Evolutionary conservation across 768 basidiomycete species (phyloP), one percentile per base, ranked within the genome.

Genomic region (Tephrocybe sp.): DNA sequence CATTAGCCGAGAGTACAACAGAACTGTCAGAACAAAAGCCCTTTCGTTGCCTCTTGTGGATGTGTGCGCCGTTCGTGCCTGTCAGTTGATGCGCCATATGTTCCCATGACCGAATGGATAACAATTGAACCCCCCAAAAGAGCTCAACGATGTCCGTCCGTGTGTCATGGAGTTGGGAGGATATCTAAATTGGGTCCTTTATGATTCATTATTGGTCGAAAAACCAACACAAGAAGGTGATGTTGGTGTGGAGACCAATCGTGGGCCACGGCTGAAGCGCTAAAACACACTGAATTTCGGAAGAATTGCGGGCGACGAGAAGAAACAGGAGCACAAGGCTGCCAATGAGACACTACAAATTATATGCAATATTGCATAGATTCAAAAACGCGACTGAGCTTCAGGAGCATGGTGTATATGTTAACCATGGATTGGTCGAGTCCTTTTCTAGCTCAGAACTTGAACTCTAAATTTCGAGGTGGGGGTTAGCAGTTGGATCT

Each of bases 41-140:
- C 15, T n/a, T 36, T 32, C 24, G 5, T 26, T 36, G 39, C 39
- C 24, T 30, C 21, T 37, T 38, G 38, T 43, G 38, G 25, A 32
- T 39, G 37, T 51, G 50, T 51, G 44, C 44, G 24, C 17, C 26
- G n/a, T 45, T 32, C 20, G 43, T 45, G 7, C 40, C 47, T 39
- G 7, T 18, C 3, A 24, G 8, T 44, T 56, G 54, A 56, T 55
- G 36, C 26, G 20, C 46, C 40, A 48, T 45, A 34, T 32, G 14
- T 24, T 33, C 36, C 20, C 20, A 43, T 25, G 40, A 20, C 9
- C 6, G 18, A 28, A 37, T n/a, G 15, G 20, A 12, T 17, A 51
- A 55, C 45, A 55, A 51, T 42, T 45, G 23, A 30, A 33, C 1
- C 28, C 17, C 50, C 33, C 9, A 44, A 38, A 38, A 32, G 40